Base-by-base conservation (phyloP, 2,329 filamentous ascomycete genomes). In the Knufia fluminis region DNA sequence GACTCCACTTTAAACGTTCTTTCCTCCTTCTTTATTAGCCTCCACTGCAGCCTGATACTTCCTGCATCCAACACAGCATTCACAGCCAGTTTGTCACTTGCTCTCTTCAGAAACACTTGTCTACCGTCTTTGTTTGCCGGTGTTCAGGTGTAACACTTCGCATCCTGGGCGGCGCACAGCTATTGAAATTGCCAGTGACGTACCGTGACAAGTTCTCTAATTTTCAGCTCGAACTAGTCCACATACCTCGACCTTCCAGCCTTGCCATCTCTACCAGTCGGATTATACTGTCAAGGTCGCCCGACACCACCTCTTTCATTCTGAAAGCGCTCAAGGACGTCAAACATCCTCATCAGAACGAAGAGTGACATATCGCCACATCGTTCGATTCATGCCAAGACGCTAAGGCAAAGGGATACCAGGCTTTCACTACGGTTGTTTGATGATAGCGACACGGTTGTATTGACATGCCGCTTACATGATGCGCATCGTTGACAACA, bases 1-100 rank as follows among this genome's bases (percentile, higher is more conserved):
- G 12, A 42, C 40, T 42, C 24, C 7, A 17, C 40, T n/a, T 14
- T 23, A n/a, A 23, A 17, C 36, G 17, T 17, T 40, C 16, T 23
- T 42, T n/a, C 40, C 40, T 42, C 24, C 24, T 14, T 32, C 17
- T 33, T 14, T 32, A 8, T 33, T 9, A 45, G 24, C 24, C 24
- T 45, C 42, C 24, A 45, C 28, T 45, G 42, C 14, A 45, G 42
- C 42, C 42, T 45, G 42, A 45, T 45, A 17, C 42, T 45, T 26
- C 16, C 19, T 28, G 8, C 22, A 33, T 45, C 17, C 26, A 17
- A 20, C 14, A n/a, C 22, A 9, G 14, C 2, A 24, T 26, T 4
- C 19, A 6, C 23, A 42, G 19, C 6, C 22, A 17, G 40, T 41
- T 19, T 41, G n/a, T 23, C 19, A 41, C 38, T 41, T 17, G 7